Base-by-base conservation (phyloP, 2,329 filamentous ascomycete species). In the Esteya vermicola region DNA sequence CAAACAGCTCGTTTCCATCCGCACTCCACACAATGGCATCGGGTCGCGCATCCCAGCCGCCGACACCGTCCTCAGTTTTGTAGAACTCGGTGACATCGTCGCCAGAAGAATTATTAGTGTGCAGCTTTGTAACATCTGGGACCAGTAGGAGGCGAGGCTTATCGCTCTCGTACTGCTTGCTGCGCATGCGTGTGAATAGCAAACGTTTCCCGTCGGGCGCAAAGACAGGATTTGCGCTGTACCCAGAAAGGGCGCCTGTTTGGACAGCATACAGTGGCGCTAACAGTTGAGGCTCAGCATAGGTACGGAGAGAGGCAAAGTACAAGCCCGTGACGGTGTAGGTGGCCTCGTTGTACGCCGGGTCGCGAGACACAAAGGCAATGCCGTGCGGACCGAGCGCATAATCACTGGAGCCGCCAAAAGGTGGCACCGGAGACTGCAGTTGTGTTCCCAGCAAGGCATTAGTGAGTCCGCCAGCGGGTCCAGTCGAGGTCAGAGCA, bases 281-380 rank as follows among this genome's bases (percentile, higher is more conserved):
- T 12, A 36, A 26, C 45, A 75, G 57, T 54, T 67, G 53, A 40
- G 57, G 48, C 38, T 76, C 45, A 6, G 65, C 26, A 53, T 81
- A 86, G 52, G 81, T 86, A 4, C 67, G 72, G 25, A 86, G 62
- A 1, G 77, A 70, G 4, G 82, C 70, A 35, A 79, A 74, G 57
- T 91, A 93, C 25, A 93, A 70, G 52, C 91, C 82, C 1, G 80
- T 80, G 51, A 88, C 89, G 6, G 85, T 93, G 56, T 82, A 75
- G 42, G 81, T 70, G 0, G 83, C 82, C 4, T 73, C 75, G 50
- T 81, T 75, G 21, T 85, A 58, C 10, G 72, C 63, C 0, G 81
- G 81, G 50, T 86, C 82, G 49, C 84, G 85, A 9, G 83, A 72
- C 9, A 85, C 73, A 51, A 88, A 88, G 7, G 78, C 72, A 39